phyloP scores from a whole-genome alignment of 345 rosid species.

The Rhizophora mangle region DNA sequence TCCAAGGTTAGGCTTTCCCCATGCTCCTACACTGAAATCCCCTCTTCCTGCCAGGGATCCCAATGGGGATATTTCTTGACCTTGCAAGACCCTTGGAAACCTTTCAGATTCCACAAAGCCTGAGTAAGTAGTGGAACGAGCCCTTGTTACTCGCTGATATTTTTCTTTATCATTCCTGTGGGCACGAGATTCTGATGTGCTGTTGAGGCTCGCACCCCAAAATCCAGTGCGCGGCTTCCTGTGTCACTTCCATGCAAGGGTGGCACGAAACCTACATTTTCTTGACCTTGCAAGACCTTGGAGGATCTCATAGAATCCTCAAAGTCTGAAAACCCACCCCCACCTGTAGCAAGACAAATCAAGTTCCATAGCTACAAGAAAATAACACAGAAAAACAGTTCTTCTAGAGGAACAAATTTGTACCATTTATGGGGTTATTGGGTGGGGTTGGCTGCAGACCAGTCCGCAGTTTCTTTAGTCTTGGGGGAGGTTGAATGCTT shows the following conservation, averaged over 20 bases:
- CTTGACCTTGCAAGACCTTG: conserved; percentile 99
- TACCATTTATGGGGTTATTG: conserved; percentile 54
- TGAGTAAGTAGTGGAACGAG: conserved; percentile 40
- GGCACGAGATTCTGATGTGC: conserved; percentile 48
- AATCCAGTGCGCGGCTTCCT: conserved; percentile 53
- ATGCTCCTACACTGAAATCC: conserved; percentile 49
- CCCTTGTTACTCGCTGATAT: conserved; percentile 37
- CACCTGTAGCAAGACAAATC: conserved; percentile 36
- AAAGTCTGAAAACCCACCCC: conserved; percentile 67
- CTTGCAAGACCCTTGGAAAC: conserved; percentile 93
- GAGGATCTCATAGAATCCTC: conserved; percentile 86
- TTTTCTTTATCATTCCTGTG: conserved; percentile 37
- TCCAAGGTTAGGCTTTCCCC: conserved; percentile 48
- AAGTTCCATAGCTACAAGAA: background rate
- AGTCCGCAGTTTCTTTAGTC: conserved; percentile 71
- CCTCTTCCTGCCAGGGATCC: conserved; percentile 52
- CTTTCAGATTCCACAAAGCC: conserved; percentile 61
- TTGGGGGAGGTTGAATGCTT: conserved; percentile 70
- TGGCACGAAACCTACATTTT: conserved; percentile 74
- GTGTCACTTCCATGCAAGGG: conserved; percentile 59
- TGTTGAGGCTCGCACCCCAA: conserved; percentile 50
- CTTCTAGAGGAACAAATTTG: background rate
- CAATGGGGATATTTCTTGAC: conserved; percentile 90
- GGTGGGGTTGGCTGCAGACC: conserved; percentile 53
- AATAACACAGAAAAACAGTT: background rate